Conservation (phyloP, 2,329 filamentous ascomycete species). For the Beauveria australis region DNA sequence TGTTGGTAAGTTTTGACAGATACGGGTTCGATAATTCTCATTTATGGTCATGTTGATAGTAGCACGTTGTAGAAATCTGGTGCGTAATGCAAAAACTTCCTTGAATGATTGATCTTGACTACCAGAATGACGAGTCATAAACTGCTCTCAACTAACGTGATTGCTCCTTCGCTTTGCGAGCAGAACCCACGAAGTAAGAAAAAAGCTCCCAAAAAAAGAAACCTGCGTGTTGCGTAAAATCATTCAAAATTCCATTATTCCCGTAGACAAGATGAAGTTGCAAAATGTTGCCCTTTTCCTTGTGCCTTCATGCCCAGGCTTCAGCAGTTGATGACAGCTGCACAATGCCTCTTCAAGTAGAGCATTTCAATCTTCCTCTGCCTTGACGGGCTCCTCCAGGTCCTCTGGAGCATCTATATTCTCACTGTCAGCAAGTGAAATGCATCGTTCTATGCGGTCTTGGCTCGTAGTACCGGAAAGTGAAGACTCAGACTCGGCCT, state of each 20-base stretch:
- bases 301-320: background rate
- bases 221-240: background rate
- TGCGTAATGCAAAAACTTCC: background rate
- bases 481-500: constrained; percentile 18
- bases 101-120: background rate
- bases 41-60: too few species aligned
- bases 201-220: background rate
- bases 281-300: background rate
- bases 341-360: background rate
- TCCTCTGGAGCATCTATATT: background rate
- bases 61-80: too few species aligned
- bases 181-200: background rate
- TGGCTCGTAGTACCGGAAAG: constrained; percentile 19
- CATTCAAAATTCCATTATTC: background rate
- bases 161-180: background rate
- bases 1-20: too few species aligned
- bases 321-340: background rate
- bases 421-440: background rate
- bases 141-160: background rate
- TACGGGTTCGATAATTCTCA: too few species aligned
- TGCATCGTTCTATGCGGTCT: background rate
- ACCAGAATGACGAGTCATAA: background rate
- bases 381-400: background rate
- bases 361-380: background rate
- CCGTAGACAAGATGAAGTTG: background rate